These are phyloP conservation scores for Pseudogymnoascus sp. DNA, from an alignment of 2,329 filamentous ascomycete species.

Conservation along the genomic window DNA sequence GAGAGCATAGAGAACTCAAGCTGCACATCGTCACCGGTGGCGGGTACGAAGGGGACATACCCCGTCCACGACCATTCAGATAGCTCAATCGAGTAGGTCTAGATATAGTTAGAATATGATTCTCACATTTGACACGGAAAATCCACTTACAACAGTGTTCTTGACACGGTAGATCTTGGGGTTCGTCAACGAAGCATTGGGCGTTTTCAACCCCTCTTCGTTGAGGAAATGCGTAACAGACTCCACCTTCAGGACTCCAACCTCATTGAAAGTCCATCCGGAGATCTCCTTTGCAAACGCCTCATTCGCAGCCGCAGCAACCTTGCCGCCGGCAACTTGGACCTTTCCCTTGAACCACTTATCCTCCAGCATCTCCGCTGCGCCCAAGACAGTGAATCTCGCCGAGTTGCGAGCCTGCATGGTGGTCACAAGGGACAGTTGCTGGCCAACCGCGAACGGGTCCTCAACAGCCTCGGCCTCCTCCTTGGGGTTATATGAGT, in stretches of 20 bases:
- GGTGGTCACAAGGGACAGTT: slow-evolving; percentile 75
- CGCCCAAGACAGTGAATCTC: slow-evolving; percentile 75
- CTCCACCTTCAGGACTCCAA: slow-evolving; percentile 79
- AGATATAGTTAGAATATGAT: slow-evolving; percentile 9
- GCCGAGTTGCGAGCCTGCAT: slow-evolving; percentile 92
- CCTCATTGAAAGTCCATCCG: slow-evolving; percentile 96
- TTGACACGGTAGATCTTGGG: slow-evolving; percentile 90
- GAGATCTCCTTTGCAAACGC: slow-evolving; percentile 77
- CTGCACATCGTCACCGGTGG: slow-evolving; percentile 66
- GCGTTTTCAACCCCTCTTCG: slow-evolving; percentile 41
- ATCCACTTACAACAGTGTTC: slow-evolving; percentile 77
- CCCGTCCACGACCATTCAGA: slow-evolving; percentile 74
- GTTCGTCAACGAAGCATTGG: slow-evolving; percentile 47
- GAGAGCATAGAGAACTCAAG: slow-evolving; percentile 99
- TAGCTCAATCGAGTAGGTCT: slow-evolving; percentile 54
- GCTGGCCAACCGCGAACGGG: slow-evolving; percentile 72
- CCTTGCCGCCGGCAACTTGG: slow-evolving; percentile 36
- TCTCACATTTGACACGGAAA: not conserved
- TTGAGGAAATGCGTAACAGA: slow-evolving; percentile 68
- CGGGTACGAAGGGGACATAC: slow-evolving; percentile 65
- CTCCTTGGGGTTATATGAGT: slow-evolving; percentile 91
- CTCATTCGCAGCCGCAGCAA: slow-evolving; percentile 62
- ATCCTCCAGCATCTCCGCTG: slow-evolving; percentile 78
- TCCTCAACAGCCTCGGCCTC: slow-evolving; percentile 66
- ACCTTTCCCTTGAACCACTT: slow-evolving; percentile 81